phyloP scores from a whole-genome alignment of 352 stramenopile species.

The Phytophthora foliorum region DNA sequence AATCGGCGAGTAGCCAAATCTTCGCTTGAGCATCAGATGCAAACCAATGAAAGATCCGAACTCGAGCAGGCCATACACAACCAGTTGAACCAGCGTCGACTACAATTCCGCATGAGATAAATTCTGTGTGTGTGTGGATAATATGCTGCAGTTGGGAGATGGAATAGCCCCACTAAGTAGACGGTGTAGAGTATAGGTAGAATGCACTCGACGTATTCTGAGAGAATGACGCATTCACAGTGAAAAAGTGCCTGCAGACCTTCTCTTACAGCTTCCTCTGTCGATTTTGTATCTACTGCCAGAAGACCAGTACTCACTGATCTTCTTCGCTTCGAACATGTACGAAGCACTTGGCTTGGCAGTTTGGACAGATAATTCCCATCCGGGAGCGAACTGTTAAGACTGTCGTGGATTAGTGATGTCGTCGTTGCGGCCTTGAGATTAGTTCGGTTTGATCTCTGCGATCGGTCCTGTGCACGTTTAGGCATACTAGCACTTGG shows the following conservation, averaged over 20 bases:
- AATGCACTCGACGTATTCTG: conserved; percentile 33
- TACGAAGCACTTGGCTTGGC: neutral
- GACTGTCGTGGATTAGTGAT: neutral
- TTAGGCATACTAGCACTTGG: neutral
- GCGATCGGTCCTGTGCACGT: no score
- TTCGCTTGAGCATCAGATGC: conserved; percentile 14
- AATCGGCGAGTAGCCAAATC: conserved; percentile 30
- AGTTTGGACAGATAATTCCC: neutral
- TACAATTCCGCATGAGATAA: neutral
- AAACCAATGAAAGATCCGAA: conserved; percentile 17
- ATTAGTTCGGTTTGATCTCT: neutral
- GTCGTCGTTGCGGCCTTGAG: neutral
- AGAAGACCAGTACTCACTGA: neutral
- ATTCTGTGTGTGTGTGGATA: conserved; percentile 20
- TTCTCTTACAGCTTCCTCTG: conserved; percentile 1
- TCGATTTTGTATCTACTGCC: neutral
- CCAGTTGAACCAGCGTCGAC: conserved; percentile 9
- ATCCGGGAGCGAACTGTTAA: neutral
- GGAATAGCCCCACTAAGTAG: conserved; percentile 20
- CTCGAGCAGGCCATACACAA: conserved; percentile 17
- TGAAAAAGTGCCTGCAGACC: conserved; percentile 34
- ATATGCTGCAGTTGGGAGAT: conserved; percentile 31
- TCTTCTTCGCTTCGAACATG: neutral
- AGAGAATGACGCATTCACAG: conserved; percentile 30
- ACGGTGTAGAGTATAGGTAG: conserved; percentile 29